Percentiles rank a stretch among this genome's conserved stretches.
phyloP scores from a whole-genome alignment of 495 filamentous ascomycete species.

The Glonium stellatum region DNA sequence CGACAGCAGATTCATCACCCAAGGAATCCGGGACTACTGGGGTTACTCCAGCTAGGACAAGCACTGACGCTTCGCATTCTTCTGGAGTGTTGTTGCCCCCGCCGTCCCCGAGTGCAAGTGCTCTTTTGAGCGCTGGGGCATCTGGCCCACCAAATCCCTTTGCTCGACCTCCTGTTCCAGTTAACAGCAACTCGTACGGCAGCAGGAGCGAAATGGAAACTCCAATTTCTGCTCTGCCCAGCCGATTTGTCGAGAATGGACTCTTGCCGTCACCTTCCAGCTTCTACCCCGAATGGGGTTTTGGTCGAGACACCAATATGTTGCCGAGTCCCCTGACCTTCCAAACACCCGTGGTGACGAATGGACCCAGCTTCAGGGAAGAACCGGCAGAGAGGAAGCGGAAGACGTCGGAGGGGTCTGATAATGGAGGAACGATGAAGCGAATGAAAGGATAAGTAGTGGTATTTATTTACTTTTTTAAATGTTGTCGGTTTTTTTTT shows the following conservation, averaged over 20 bases:
- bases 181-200: slow-evolving; percentile 46
- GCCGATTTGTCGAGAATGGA: slow-evolving; percentile 76
- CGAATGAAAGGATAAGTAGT: slow-evolving; percentile 17
- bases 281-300: slow-evolving; percentile 90
- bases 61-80: slow-evolving; percentile 50
- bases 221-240: slow-evolving; percentile 93
- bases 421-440: slow-evolving; percentile 17
- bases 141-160: slow-evolving; percentile 93
- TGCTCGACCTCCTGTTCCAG: slow-evolving; percentile 68
- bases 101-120: slow-evolving; percentile 80
- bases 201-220: slow-evolving; percentile 79
- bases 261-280: slow-evolving; percentile 79
- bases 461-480: no score
- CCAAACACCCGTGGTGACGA: slow-evolving; percentile 73
- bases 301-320: slow-evolving; percentile 66
- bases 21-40: slow-evolving; percentile 54
- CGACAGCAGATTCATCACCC: slow-evolving; percentile 68
- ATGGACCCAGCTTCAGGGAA: slow-evolving; percentile 38
- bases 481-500: no score
- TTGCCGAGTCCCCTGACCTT: slow-evolving; percentile 88
- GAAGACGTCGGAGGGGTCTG: slow-evolving; percentile 34
- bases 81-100: slow-evolving; percentile 79
- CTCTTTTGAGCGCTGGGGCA: slow-evolving; percentile 83
- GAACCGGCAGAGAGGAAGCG: slow-evolving; percentile 37
- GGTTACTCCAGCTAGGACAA: slow-evolving; percentile 45